A percentile compares a stretch with the other conserved stretches of the same genome.
These are phyloP conservation scores for Hygrocybe punicea DNA, from an alignment of 768 basidiomycete genomes.

Conservation along the genomic window DNA sequence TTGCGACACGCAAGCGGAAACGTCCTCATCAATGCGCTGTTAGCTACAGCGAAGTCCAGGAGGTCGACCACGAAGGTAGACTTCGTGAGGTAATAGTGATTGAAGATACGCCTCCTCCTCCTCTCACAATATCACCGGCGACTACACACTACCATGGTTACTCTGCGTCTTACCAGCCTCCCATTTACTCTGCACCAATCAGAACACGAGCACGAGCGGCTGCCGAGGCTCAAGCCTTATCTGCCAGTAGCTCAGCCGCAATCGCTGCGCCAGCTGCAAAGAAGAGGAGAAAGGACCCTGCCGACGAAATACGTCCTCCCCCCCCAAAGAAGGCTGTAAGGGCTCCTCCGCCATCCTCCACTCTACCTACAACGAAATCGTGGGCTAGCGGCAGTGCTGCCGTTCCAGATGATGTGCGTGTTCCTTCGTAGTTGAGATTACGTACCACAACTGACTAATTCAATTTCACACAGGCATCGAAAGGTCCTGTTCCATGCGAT, in stretches of 20 bases:
- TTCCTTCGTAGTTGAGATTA: constrained; percentile 16
- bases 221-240: constrained; percentile 77
- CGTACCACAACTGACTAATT: constrained; percentile 23
- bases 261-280: constrained; percentile 70
- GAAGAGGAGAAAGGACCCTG: constrained; percentile 79
- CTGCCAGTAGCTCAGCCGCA: constrained; percentile 55
- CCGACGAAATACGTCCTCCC: constrained; percentile 68
- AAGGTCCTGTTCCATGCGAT: constrained; percentile 73
- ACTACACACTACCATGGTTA: constrained; percentile 66
- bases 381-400: constrained; percentile 66
- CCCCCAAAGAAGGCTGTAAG: constrained; percentile 58
- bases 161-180: constrained; percentile 79
- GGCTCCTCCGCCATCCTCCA: constrained; percentile 49
- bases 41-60: constrained; percentile 85
- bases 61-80: constrained; percentile 73
- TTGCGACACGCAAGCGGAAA: constrained; percentile 77
- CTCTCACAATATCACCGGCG: constrained; percentile 74
- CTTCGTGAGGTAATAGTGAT: constrained; percentile 88
- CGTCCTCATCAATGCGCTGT: constrained; percentile 76
- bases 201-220: constrained; percentile 83
- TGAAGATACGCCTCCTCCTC: constrained; percentile 85
- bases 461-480: constrained; percentile 51
- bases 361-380: constrained; percentile 52
- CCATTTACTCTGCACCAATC: constrained; percentile 69
- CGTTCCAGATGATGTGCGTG: constrained; percentile 65